These are phyloP conservation scores for Ambrosiella cleistominuta DNA, from an alignment of 2,329 filamentous ascomycete species.

Conservation along the genomic window DNA sequence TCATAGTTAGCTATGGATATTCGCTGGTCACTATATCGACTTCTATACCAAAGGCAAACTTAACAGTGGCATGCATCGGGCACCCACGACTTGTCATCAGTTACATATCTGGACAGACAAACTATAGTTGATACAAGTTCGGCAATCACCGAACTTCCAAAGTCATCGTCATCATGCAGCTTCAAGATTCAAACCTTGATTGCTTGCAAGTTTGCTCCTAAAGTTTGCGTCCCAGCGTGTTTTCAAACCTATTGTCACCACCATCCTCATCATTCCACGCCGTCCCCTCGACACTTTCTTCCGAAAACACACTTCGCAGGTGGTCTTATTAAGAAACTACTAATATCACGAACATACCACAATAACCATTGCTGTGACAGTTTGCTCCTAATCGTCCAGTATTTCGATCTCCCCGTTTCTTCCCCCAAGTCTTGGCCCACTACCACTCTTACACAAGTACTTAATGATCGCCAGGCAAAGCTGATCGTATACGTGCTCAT, in stretches of 20 bases:
- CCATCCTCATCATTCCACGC: background rate
- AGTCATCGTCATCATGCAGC: background rate
- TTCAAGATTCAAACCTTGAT: background rate
- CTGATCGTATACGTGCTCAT: background rate
- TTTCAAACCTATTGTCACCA: background rate
- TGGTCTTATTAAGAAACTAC: background rate
- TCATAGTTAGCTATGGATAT: too few relatives aligned
- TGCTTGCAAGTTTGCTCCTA: background rate
- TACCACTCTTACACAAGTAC: background rate
- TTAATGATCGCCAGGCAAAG: background rate
- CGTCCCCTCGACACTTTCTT: background rate
- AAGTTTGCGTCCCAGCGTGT: background rate
- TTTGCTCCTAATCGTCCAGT: background rate
- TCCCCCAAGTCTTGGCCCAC: background rate
- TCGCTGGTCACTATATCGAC: too few relatives aligned
- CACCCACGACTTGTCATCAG: too few relatives aligned
- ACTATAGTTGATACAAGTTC: background rate
- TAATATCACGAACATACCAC: background rate
- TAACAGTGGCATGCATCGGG: too few relatives aligned
- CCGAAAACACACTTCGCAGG: background rate
- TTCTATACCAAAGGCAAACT: too few relatives aligned
- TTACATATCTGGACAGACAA: background rate
- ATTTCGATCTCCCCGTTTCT: background rate
- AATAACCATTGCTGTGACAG: background rate
- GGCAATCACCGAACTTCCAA: background rate